phyloP scores from a whole-genome alignment of 225 moss, liverwort and hornwort species.

The Pleurozium schreberi region DNA sequence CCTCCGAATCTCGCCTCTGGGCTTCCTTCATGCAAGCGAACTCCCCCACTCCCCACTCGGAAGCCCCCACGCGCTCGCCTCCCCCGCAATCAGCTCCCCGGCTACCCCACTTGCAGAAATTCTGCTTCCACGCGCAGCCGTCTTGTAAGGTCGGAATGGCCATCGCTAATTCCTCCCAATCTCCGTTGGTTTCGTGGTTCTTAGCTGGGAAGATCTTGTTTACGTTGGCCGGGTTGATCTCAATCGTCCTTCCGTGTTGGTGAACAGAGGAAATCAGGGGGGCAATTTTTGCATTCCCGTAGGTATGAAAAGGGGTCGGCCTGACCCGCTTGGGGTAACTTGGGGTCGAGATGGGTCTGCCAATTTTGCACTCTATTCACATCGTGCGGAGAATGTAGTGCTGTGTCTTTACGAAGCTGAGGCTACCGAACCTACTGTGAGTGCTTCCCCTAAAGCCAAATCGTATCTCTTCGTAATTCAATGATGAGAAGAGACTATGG shows the following conservation, averaged over 20 bases:
- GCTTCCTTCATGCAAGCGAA: constrained; percentile 15
- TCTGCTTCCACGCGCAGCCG: constrained; percentile 26
- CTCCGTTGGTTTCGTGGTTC: neutral
- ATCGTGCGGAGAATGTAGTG: constrained; percentile 55
- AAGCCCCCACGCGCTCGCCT: neutral
- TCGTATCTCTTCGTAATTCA: neutral
- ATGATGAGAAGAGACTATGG: neutral
- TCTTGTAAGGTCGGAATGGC: constrained; percentile 14
- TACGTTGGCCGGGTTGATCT: neutral
- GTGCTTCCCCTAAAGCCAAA: neutral
- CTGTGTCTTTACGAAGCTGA: constrained; percentile 64
- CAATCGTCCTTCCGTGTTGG: neutral
- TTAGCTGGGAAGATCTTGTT: neutral
- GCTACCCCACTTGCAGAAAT: constrained; percentile 1
- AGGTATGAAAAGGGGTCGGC: constrained; percentile 66
- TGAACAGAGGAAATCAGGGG: constrained; percentile 50
- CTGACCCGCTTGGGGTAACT: constrained; percentile 68
- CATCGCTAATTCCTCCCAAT: neutral
- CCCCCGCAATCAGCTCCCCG: neutral
- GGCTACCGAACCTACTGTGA: constrained; percentile 65
- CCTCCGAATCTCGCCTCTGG: constrained; percentile 9
- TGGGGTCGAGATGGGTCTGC: constrained; percentile 43
- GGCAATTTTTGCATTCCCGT: constrained; percentile 81
- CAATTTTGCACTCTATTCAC: constrained; percentile 81
- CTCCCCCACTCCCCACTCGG: neutral